These are phyloP conservation scores for Globisporangium sylvaticum DNA, from an alignment of 352 stramenopile genomes.

Conservation along the genomic window DNA sequence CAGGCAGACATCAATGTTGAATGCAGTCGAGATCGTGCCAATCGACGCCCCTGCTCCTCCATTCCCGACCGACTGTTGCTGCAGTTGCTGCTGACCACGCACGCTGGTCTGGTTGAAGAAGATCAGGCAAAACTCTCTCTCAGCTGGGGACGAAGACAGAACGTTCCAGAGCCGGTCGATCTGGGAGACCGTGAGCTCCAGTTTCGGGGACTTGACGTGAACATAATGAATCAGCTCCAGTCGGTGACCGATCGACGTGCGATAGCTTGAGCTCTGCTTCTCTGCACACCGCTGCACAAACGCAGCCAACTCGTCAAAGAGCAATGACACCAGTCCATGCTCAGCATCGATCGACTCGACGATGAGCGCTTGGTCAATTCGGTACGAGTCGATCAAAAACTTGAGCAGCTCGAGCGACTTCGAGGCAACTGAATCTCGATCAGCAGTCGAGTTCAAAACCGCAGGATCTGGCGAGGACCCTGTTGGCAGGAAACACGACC, in stretches of 20 bases:
- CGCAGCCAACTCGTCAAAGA: slow-evolving; percentile 83
- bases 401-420: slow-evolving; percentile 82
- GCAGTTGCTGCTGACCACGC: slow-evolving; percentile 33
- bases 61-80: slow-evolving; percentile 16
- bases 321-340: slow-evolving; percentile 61
- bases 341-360: slow-evolving; percentile 74
- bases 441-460: slow-evolving; percentile 17
- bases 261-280: slow-evolving; percentile 50
- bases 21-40: slow-evolving; percentile 63
- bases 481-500: slow-evolving; percentile 45
- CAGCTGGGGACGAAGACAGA: slow-evolving; percentile 64
- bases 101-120: slow-evolving; percentile 85
- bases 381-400: slow-evolving; percentile 85
- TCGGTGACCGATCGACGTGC: slow-evolving; percentile 74
- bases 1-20: slow-evolving; percentile 68
- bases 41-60: slow-evolving; percentile 14
- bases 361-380: slow-evolving; percentile 55
- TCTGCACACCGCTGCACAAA: slow-evolving; percentile 61
- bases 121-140: slow-evolving; percentile 75
- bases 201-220: slow-evolving; percentile 71
- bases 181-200: slow-evolving; percentile 72
- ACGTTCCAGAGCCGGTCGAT: slow-evolving; percentile 75
- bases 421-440: slow-evolving; percentile 45
- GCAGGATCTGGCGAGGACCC: slow-evolving; percentile 10
- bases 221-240: slow-evolving; percentile 86